A percentile compares a stretch with the other conserved stretches of the same genome.
phyloP scores from a whole-genome alignment of 352 stramenopile genomes.

The Phytophthora hybrid region DNA sequence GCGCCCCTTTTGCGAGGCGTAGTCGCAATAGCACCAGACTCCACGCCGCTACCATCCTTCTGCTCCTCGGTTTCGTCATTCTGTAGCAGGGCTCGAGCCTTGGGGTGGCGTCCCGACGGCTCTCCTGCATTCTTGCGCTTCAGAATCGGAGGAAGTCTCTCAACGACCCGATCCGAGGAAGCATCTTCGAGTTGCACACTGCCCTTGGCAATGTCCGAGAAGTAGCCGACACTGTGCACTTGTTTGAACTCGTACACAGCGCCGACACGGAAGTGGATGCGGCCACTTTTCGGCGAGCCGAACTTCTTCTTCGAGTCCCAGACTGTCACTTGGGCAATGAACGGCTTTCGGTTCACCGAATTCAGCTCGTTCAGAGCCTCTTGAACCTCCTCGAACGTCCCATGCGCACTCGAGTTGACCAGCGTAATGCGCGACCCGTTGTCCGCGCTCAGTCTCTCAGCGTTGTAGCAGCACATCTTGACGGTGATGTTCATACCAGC shows the following conservation, averaged over 20 bases:
- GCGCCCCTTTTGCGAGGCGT: background rate
- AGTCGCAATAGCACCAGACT: too few relatives aligned
- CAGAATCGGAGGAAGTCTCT: background rate
- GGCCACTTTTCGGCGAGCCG: background rate
- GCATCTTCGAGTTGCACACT: conserved; percentile 10
- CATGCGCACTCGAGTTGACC: background rate
- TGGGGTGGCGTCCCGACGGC: background rate
- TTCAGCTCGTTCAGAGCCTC: conserved; percentile 1
- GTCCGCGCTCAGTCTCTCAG: background rate
- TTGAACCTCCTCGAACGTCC: background rate
- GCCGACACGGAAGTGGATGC: conserved; percentile 10
- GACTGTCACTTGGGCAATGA: conserved; percentile 7
- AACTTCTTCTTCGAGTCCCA: conserved; percentile 13
- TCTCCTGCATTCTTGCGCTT: conserved; percentile 3
- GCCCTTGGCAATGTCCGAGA: conserved; percentile 16
- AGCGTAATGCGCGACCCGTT: conserved; percentile 11
- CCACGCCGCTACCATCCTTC: background rate
- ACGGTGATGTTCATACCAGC: conserved; percentile 1
- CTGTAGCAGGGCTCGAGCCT: conserved; percentile 1
- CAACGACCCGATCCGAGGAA: background rate
- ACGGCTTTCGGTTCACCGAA: background rate
- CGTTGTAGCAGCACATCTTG: conserved; percentile 9
- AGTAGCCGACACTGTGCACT: conserved; percentile 19
- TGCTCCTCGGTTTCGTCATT: conserved; percentile 2
- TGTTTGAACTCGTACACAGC: conserved; percentile 22